phyloP scores from a whole-genome alignment of 2,329 filamentous ascomycete species.

The Colletotrichum trifolii region DNA sequence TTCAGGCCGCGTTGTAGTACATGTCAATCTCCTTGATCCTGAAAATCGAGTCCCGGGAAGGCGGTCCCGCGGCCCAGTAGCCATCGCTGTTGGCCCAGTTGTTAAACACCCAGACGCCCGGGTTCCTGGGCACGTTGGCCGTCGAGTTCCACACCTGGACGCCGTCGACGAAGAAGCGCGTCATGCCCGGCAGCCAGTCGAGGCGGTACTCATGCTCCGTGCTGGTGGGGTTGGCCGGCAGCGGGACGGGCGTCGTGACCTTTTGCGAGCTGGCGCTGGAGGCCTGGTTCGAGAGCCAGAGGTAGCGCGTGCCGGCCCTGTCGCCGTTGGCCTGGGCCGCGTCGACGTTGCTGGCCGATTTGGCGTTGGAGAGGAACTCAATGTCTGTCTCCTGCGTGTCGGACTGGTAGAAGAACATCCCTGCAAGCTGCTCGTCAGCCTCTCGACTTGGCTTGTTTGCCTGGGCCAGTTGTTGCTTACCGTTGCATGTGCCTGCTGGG shows the following conservation, averaged over 20 bases:
- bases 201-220: constrained; percentile 46
- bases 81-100: constrained; percentile 45
- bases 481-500: constrained; percentile 44
- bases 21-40: constrained; percentile 20
- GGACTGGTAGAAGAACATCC: constrained; percentile 45
- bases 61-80: constrained; percentile 44
- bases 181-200: constrained; percentile 42
- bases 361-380: constrained; percentile 44
- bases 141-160: constrained; percentile 41
- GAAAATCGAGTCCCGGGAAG: constrained; percentile 39
- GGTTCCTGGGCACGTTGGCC: constrained; percentile 39
- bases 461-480: constrained; percentile 21
- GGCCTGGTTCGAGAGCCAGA: constrained; percentile 18
- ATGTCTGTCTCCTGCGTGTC: constrained; percentile 45
- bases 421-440: constrained; percentile 24
- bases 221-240: constrained; percentile 39
- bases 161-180: constrained; percentile 42
- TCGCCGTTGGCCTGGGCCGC: neutral
- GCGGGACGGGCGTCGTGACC: constrained; percentile 26
- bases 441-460: neutral
- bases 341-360: constrained; percentile 39
- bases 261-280: constrained; percentile 2
- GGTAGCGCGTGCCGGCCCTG: neutral
- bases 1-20: constrained; percentile 41
- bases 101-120: constrained; percentile 45